Base-by-base conservation (phyloP, 257 asterid species). In the Solanum clarkiae region DNA sequence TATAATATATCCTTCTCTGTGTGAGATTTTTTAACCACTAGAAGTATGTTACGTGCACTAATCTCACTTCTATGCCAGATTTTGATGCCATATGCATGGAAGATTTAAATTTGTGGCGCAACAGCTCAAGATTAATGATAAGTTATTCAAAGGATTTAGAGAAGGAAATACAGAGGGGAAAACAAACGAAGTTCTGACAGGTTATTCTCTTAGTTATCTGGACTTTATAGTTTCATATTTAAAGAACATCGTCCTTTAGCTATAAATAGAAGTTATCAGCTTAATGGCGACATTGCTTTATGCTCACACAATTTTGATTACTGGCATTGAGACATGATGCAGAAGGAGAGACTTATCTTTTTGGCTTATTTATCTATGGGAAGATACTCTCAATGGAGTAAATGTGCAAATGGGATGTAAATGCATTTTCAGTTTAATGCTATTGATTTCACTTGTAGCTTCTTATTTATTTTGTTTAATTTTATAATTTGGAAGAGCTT, bases 61-160 rank as follows among this genome's bases (percentile, higher is more conserved):
- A 65, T 29, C 20, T 44, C 57, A 80, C 60, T 72, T 81, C 22
- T 79, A 55, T 82, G 49, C 63, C 54, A 62, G 10, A 10, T 56
- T 45, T 42, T 36, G 84, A 63, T 12, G 83, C 60, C 45, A 63
- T 71, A 56, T 90, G 92, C 22, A 81, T 84, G 86, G 83, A 62
- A 87, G 90, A 90, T 75, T 60, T 81, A 51, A 68, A 51, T 77
- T 81, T 87, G 72, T 90, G 91, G 92, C 89, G 91, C n/a, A 80
- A 82, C 20, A 86, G 85, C 81, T 62, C 57, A 86, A 81, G 68
- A 90, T 88, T 66, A 87, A 90, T 42, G 83, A 84, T 51, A 91
- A 88, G 84, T 84, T 88, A 16, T 84, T 85, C 86, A 80, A 70
- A 69, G 92, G 92, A n/a, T 85, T 77, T 85, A 62, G 40, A 65